Percentiles rank a stretch among this genome's conserved stretches.
Conservation (phyloP, 1,139 yeast species). For the Suhomyces yuchorum region DNA sequence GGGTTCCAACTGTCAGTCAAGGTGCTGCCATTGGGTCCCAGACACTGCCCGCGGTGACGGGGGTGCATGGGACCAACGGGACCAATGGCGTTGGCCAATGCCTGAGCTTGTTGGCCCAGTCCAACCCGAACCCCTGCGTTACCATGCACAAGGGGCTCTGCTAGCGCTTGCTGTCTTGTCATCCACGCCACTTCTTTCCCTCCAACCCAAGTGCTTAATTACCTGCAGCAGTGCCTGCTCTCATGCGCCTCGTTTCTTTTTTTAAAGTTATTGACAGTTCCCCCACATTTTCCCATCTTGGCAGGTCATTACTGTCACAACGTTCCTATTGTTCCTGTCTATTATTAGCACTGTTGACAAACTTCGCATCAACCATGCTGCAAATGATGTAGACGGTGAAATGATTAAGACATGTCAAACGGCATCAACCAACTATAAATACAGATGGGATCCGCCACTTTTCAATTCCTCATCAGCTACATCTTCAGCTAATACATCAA, state of each 20-base stretch:
- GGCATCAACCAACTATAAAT: slow-evolving; percentile 17
- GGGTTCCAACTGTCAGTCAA: neutral
- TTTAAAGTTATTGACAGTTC: neutral
- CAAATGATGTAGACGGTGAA: neutral
- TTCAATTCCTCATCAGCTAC: slow-evolving; percentile 6
- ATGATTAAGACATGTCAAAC: neutral
- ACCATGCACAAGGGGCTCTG: neutral
- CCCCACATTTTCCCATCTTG: slow-evolving; percentile 4
- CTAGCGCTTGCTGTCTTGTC: neutral
- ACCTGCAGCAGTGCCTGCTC: neutral
- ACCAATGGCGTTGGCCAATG: neutral
- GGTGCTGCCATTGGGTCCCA: neutral
- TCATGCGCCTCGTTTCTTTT: slow-evolving; percentile 5
- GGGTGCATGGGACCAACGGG: no score
- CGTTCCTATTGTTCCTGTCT: neutral
- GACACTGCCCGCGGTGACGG: no score
- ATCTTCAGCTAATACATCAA: neutral
- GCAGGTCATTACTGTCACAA: slow-evolving; percentile 1
- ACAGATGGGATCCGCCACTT: slow-evolving; percentile 16
- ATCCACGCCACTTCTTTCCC: neutral
- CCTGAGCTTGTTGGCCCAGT: neutral
- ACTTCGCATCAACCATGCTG: neutral
- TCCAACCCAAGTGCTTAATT: neutral
- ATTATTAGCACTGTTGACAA: neutral
- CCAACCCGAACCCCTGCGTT: neutral